Evolutionary conservation across 305 asterid genomes (phyloP).

Genomic region (Solanum aculeatissimum): DNA sequence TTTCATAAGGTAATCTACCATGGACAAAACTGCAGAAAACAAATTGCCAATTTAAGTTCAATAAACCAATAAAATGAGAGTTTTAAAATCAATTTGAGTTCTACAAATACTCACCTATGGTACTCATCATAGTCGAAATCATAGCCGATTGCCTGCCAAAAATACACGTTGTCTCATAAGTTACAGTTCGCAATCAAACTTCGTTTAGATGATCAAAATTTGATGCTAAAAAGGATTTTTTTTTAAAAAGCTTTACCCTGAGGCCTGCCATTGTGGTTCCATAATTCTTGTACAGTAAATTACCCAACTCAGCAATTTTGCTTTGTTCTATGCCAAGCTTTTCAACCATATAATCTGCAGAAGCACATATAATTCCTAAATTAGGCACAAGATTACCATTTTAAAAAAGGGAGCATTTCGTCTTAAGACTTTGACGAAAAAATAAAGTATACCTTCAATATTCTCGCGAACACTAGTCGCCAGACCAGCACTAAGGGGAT

Average conservation of each 20-base stretch:
- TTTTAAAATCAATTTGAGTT: background rate
- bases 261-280: slow-evolving; percentile 99
- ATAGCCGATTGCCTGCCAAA: slow-evolving; percentile 80
- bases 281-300: slow-evolving; percentile 65
- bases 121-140: slow-evolving; percentile 92
- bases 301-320: slow-evolving; percentile 49
- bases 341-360: slow-evolving; percentile 68
- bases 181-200: background rate
- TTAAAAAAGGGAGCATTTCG: background rate
- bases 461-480: slow-evolving; percentile 52
- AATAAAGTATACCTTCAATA: slow-evolving; percentile 49
- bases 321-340: slow-evolving; percentile 59
- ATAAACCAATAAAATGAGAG: background rate
- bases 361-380: background rate
- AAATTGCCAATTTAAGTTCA: background rate
- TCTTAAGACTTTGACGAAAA: background rate
- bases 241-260: slow-evolving; percentile 35
- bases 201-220: background rate
- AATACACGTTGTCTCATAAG: background rate
- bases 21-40: slow-evolving; percentile 63
- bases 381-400: background rate
- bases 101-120: slow-evolving; percentile 42
- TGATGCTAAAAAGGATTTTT: background rate
- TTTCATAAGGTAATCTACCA: slow-evolving; percentile 88
- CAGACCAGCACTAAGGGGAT: slow-evolving; percentile 70